phyloP scores from a whole-genome alignment of 331 rosid species.

The Prunus yedoensis region DNA sequence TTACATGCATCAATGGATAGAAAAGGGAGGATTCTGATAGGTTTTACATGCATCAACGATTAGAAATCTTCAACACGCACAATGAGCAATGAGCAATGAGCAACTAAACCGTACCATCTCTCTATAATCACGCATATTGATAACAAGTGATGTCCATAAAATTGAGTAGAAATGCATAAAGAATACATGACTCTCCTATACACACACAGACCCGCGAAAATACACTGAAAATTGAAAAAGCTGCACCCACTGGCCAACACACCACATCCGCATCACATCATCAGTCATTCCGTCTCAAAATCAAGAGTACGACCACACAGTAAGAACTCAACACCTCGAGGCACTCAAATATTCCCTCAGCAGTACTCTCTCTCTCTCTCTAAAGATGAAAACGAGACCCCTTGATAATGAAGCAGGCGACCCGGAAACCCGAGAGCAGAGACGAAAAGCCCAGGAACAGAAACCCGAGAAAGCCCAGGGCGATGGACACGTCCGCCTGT shows the following conservation, averaged over 20 bases:
- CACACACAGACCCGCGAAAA: not conserved
- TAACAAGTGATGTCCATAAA: not conserved
- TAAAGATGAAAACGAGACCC: constrained; percentile 89
- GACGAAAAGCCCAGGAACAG: constrained; percentile 84
- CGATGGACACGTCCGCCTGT: constrained; percentile 67
- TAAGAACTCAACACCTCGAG: constrained; percentile 6
- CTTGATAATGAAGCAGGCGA: constrained; percentile 74
- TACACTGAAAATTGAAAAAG: not conserved
- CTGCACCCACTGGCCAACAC: not conserved
- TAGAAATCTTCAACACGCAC: no score
- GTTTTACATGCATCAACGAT: no score
- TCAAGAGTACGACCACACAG: constrained; percentile 11
- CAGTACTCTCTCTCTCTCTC: not conserved
- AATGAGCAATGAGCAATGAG: no score
- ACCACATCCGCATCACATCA: not conserved
- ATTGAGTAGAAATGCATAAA: not conserved
- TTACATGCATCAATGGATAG: no score
- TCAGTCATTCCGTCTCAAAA: not conserved
- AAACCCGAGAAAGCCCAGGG: constrained; percentile 76
- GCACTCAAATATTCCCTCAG: constrained; percentile 17
- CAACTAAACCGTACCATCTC: no score
- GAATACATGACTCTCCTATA: not conserved
- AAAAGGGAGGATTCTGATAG: no score
- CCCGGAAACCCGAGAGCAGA: constrained; percentile 80
- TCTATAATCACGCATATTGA: no score